A percentile compares a stretch with the other conserved stretches of the same genome.
These are phyloP conservation scores for Hypoxylon intermedium DNA, from an alignment of 495 filamentous ascomycete genomes.

Conservation along the genomic window DNA sequence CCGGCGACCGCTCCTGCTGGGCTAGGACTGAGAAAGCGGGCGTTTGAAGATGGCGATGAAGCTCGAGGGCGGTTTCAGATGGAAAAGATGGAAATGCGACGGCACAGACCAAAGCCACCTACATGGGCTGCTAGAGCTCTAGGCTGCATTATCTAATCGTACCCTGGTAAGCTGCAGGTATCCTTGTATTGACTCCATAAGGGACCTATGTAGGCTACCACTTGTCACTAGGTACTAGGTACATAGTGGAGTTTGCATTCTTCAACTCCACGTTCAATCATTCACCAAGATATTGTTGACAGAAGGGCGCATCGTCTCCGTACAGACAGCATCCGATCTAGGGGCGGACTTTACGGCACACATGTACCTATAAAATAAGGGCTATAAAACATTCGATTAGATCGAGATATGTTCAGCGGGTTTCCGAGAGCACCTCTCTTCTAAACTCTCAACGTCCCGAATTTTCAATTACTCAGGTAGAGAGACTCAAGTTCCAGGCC, in stretches of 20 bases:
- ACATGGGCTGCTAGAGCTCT: neutral
- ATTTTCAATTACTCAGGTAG: neutral
- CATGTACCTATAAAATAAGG: no score
- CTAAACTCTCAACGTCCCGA: neutral
- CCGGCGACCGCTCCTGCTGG: no score
- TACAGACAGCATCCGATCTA: conserved; percentile 13
- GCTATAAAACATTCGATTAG: no score
- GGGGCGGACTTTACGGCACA: neutral
- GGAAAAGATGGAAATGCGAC: conserved; percentile 2
- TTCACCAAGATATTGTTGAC: neutral
- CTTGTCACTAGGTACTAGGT: neutral
- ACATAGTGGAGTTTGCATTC: conserved; percentile 1
- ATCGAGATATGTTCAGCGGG: no score
- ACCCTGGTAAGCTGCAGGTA: no score
- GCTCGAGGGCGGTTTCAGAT: conserved; percentile 36
- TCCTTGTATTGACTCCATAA: no score
- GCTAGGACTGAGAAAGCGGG: conserved; percentile 10
- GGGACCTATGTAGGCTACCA: no score
- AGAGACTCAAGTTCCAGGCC: neutral
- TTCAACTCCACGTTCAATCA: neutral
- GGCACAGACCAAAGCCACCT: neutral
- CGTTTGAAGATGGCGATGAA: conserved; percentile 42
- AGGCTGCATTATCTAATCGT: neutral
- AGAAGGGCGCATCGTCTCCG: conserved; percentile 20
- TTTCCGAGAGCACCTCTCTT: neutral